These are phyloP conservation scores for Lepidium aucheri DNA, from an alignment of 345 rosid species.

Conservation along the genomic window DNA sequence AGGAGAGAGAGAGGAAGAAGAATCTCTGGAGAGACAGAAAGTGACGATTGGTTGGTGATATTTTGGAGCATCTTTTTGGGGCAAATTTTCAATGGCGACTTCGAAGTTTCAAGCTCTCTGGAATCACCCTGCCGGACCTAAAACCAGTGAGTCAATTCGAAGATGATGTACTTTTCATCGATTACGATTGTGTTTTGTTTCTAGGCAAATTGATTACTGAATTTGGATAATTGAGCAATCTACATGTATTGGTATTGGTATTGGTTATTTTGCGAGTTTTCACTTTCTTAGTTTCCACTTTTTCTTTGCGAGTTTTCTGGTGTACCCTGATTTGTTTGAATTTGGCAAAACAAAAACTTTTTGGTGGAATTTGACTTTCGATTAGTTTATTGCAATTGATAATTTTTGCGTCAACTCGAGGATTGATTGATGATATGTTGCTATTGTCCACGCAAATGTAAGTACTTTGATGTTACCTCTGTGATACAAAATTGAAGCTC, in stretches of 20 bases:
- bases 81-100: conserved; percentile 45
- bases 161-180: neutral
- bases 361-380: conserved; percentile 9
- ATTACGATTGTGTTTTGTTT: neutral
- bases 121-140: conserved; percentile 98
- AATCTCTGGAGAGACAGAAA: conserved; percentile 4
- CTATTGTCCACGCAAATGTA: neutral
- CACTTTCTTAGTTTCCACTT: neutral
- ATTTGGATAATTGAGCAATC: conserved; percentile 1
- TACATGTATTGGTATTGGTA: neutral
- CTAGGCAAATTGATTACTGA: neutral
- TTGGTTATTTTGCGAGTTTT: neutral
- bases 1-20: neutral
- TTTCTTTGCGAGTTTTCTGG: neutral
- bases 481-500: too few relatives aligned
- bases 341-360: neutral
- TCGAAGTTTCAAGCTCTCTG: conserved; percentile 84
- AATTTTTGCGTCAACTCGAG: neutral
- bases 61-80: neutral
- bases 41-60: conserved; percentile 6
- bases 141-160: conserved; percentile 60
- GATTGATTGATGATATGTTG: neutral
- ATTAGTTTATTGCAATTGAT: neutral
- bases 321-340: neutral
- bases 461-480: neutral